Evolutionary conservation across 345 rosid genomes (phyloP).

Genomic region (Bruguiera sexangula): DNA sequence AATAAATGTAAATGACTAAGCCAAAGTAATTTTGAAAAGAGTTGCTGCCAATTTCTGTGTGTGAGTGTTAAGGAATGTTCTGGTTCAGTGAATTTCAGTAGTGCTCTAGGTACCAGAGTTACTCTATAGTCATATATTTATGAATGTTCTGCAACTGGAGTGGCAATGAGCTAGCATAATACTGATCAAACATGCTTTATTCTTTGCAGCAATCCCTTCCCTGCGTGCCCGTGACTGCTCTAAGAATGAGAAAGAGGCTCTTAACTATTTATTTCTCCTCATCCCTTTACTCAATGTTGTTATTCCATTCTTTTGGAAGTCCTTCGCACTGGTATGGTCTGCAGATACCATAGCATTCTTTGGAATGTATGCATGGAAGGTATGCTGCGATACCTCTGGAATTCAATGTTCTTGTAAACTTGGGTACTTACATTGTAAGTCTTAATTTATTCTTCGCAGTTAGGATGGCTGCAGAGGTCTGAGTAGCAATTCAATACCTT

Average conservation of each 20-base stretch:
- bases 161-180: background rate
- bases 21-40: too few relatives aligned
- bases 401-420: background rate
- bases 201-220: conserved; percentile 77
- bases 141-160: background rate
- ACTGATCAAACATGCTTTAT: background rate
- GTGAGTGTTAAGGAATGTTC: too few relatives aligned
- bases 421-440: background rate
- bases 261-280: conserved; percentile 81
- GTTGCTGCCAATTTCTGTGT: too few relatives aligned
- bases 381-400: conserved; percentile 23
- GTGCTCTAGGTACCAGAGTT: too few relatives aligned
- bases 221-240: conserved; percentile 94
- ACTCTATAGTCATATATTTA: background rate
- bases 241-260: conserved; percentile 87
- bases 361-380: conserved; percentile 97
- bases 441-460: conserved; percentile 19
- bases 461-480: conserved; percentile 63
- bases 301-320: conserved; percentile 88
- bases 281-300: conserved; percentile 74
- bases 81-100: too few relatives aligned
- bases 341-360: conserved; percentile 85
- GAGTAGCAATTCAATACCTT: conserved; percentile 33
- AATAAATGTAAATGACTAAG: too few relatives aligned
- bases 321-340: conserved; percentile 90